These are phyloP conservation scores for Cymbopogon citratus DNA, from an alignment of 176 grass and related monocot species.

Conservation along the genomic window DNA sequence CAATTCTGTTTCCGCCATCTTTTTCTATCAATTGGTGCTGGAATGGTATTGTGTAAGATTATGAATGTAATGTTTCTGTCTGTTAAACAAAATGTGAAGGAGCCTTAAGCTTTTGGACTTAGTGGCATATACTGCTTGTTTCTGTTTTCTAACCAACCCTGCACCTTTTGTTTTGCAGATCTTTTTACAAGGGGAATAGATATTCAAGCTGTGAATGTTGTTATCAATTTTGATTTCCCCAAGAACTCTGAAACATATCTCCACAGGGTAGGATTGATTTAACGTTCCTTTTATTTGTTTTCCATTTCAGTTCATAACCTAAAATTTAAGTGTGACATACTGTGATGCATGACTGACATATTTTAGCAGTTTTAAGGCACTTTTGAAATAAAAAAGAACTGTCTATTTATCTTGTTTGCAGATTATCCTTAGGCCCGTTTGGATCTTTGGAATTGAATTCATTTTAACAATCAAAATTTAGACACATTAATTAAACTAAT, in stretches of 20 bases:
- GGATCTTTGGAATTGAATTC: neutral
- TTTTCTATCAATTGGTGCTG: constrained; percentile 13
- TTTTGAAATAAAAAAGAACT: neutral
- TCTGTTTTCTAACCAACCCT: constrained; percentile 11
- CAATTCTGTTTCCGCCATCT: neutral
- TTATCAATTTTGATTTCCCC: constrained; percentile 99
- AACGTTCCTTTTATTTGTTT: neutral
- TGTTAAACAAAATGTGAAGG: neutral
- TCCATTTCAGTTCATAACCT: neutral
- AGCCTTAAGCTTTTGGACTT: constrained; percentile 13
- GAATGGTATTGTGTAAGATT: neutral
- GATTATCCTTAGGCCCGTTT: constrained; percentile 10
- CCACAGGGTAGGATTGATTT: constrained; percentile 64
- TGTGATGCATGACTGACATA: neutral
- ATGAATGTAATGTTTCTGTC: neutral
- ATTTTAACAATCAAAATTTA: too few species aligned
- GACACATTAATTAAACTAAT: too few species aligned
- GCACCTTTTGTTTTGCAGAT: constrained; percentile 48
- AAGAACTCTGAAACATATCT: constrained; percentile 99
- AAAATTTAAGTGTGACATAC: neutral
- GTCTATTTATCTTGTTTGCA: neutral
- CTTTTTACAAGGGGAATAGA: constrained; percentile 98
- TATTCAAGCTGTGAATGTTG: constrained; percentile 99
- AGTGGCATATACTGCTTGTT: neutral
- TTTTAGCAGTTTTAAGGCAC: neutral